A percentile compares a stretch with the other conserved stretches of the same genome.
phyloP scores from a whole-genome alignment of 768 basidiomycete species.

The Russula sp. region DNA sequence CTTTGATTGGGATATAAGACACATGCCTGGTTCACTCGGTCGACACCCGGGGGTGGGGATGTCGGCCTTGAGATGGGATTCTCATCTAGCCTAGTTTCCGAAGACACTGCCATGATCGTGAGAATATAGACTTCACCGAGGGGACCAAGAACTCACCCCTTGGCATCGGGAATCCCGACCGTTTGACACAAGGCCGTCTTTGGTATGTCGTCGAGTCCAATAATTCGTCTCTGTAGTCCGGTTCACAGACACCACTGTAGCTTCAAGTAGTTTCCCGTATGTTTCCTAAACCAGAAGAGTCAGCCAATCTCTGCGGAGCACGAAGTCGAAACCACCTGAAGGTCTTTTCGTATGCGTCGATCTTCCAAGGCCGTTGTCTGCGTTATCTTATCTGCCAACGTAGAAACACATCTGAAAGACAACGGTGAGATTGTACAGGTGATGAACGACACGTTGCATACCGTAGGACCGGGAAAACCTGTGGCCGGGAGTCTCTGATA shows the following conservation, averaged over 20 bases:
- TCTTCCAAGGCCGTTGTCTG: constrained; percentile 94
- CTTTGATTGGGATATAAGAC: not conserved
- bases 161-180: constrained; percentile 71
- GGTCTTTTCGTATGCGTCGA: constrained; percentile 77
- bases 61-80: constrained; percentile 49
- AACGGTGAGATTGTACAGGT: constrained; percentile 13
- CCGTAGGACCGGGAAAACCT: constrained; percentile 72
- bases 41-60: constrained; percentile 40
- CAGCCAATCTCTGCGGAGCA: constrained; percentile 2
- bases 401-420: constrained; percentile 61
- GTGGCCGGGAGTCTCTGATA: constrained; percentile 64
- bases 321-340: constrained; percentile 54
- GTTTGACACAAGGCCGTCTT: constrained; percentile 57
- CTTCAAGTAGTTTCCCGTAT: constrained; percentile 81
- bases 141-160: constrained; percentile 44
- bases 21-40: constrained; percentile 49
- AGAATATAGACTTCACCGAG: not conserved
- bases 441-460: constrained; percentile 38
- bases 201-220: constrained; percentile 72
- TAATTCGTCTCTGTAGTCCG: constrained; percentile 71
- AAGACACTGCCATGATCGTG: constrained; percentile 17
- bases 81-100: constrained; percentile 56
- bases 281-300: constrained; percentile 54
- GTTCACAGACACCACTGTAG: constrained; percentile 69
- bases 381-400: constrained; percentile 76